A percentile compares a stretch with the other conserved stretches of the same genome.
phyloP scores from a whole-genome alignment of 352 stramenopile species.

The Phytophthora constricta region DNA sequence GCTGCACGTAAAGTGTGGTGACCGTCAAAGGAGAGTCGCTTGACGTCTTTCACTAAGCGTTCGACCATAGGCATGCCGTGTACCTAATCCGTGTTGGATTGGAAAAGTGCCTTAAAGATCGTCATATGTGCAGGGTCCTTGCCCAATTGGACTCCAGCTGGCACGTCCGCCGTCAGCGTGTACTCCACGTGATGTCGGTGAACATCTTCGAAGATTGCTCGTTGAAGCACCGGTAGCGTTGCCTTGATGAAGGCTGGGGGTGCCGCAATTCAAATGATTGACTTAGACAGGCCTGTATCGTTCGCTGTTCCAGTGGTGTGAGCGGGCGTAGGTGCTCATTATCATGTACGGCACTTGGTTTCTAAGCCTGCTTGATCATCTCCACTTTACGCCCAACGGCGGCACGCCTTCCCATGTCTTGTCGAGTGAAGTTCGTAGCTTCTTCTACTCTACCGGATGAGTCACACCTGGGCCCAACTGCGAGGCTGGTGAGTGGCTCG shows the following conservation, averaged over 20 bases:
- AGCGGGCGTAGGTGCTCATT: not conserved
- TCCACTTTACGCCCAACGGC: not conserved
- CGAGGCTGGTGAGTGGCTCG: too few relatives aligned
- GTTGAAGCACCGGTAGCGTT: not conserved
- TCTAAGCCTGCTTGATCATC: not conserved
- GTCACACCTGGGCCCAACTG: not conserved
- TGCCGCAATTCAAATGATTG: not conserved
- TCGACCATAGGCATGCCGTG: not conserved
- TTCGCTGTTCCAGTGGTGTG: not conserved
- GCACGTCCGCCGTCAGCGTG: not conserved
- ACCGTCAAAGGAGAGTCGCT: not conserved
- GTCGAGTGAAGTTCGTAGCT: not conserved
- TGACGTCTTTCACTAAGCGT: not conserved
- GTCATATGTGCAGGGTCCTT: not conserved
- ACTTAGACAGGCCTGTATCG: not conserved
- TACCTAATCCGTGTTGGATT: not conserved
- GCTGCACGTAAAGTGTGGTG: not conserved
- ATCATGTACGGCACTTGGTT: not conserved
- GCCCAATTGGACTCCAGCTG: not conserved
- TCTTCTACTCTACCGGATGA: not conserved
- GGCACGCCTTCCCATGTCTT: not conserved
- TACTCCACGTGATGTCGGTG: not conserved
- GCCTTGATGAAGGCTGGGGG: not conserved
- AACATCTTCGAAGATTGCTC: not conserved
- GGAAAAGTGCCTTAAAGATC: not conserved